A percentile compares a stretch with the other conserved stretches of the same genome.
Conservation (phyloP, 2,329 filamentous ascomycete species). For the Ophiocordyceps robertsii region DNA sequence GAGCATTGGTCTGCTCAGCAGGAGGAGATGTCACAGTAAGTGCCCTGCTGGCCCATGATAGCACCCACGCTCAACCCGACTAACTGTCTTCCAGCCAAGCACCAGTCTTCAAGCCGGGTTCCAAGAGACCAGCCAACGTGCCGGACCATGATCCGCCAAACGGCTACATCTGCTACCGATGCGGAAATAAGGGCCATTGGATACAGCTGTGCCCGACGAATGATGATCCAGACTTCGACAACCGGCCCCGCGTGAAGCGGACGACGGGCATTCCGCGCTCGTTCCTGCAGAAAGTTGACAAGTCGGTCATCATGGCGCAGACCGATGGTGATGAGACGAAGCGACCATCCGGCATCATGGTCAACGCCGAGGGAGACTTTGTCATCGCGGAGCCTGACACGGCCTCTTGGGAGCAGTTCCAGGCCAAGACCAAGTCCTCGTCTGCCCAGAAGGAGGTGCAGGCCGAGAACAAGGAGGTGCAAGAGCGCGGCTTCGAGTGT, state of each 20-base stretch:
- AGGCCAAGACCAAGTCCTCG: constrained; percentile 83
- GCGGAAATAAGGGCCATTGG: constrained; percentile 97
- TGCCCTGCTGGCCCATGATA: constrained; percentile 7
- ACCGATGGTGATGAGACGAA: constrained; percentile 72
- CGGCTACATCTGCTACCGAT: constrained; percentile 93
- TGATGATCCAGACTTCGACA: constrained; percentile 91
- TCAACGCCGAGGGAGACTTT: constrained; percentile 94
- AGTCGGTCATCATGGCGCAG: constrained; percentile 62
- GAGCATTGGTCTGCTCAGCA: constrained; percentile 91
- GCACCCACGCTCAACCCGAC: constrained; percentile 6
- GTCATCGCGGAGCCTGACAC: constrained; percentile 94
- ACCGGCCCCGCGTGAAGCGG: constrained; percentile 82
- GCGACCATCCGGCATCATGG: constrained; percentile 82
- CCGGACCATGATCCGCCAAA: constrained; percentile 88
- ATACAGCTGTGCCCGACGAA: constrained; percentile 98
- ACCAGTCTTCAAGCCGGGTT: constrained; percentile 44
- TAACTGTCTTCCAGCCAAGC: constrained; percentile 39
- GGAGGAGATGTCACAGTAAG: constrained; percentile 76
- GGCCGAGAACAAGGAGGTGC: constrained; percentile 71
- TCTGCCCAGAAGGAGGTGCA: constrained; percentile 67
- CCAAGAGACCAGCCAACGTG: constrained; percentile 59
- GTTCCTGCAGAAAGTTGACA: constrained; percentile 90
- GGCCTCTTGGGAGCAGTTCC: constrained; percentile 91
- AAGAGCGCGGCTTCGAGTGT: constrained; percentile 82
- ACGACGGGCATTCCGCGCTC: constrained; percentile 95